phyloP scores from a whole-genome alignment of 768 basidiomycete species.

The Chalciporus chontae region DNA sequence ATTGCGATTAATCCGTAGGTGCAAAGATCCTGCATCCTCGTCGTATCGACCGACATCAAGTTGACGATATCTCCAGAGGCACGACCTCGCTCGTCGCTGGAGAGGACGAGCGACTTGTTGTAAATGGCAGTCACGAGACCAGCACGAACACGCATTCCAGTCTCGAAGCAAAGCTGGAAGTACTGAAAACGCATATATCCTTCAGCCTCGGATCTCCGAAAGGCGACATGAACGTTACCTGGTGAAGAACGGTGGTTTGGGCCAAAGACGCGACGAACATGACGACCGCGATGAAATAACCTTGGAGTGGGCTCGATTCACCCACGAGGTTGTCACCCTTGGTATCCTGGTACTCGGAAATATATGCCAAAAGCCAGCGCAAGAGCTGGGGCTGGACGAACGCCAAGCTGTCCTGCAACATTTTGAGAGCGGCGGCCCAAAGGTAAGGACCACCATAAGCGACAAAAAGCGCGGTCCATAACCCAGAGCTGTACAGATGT shows the following conservation, averaged over 20 bases:
- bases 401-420: conserved; percentile 74
- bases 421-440: conserved; percentile 60
- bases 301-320: conserved; percentile 47
- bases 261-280: conserved; percentile 82
- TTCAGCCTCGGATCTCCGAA: neutral
- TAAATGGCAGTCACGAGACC: conserved; percentile 87
- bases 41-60: conserved; percentile 85
- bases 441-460: conserved; percentile 80
- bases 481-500: conserved; percentile 41
- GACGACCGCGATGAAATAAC: conserved; percentile 67
- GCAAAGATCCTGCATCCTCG: conserved; percentile 75
- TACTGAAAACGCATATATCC: conserved; percentile 45
- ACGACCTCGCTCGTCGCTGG: conserved; percentile 78
- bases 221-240: conserved; percentile 39
- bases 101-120: conserved; percentile 79
- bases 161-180: conserved; percentile 79
- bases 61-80: conserved; percentile 93
- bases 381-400: conserved; percentile 90
- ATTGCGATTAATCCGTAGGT: conserved; percentile 81
- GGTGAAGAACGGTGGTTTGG: conserved; percentile 79
- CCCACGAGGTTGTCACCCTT: conserved; percentile 27
- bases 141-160: conserved; percentile 91
- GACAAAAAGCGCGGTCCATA: conserved; percentile 71
- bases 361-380: conserved; percentile 74
- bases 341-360: conserved; percentile 67